phyloP scores from a whole-genome alignment of 768 basidiomycete species.

The Phaeotremella skinneri region DNA sequence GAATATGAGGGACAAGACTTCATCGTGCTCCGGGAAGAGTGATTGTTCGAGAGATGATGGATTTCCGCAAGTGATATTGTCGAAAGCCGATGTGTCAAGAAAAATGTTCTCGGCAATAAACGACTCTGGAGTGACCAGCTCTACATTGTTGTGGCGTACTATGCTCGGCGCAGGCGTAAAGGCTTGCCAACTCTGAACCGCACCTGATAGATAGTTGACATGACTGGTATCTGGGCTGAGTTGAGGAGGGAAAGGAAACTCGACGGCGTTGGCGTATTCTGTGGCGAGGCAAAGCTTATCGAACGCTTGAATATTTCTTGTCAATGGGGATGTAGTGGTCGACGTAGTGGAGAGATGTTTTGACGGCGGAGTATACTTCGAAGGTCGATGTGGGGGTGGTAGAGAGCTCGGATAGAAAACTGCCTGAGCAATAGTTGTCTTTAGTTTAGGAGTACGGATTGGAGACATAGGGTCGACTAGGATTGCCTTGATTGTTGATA shows the following conservation, averaged over 20 bases:
- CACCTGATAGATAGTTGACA: too few relatives aligned
- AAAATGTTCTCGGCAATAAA: too few relatives aligned
- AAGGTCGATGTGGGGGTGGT: constrained; percentile 16
- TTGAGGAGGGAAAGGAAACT: constrained; percentile 16
- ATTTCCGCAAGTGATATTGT: too few relatives aligned
- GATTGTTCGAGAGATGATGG: too few relatives aligned
- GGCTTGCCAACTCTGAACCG: background rate
- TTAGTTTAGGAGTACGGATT: constrained; percentile 10
- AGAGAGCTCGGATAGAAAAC: constrained; percentile 27
- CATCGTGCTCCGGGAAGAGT: too few relatives aligned
- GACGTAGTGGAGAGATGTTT: constrained; percentile 9
- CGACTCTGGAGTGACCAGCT: too few relatives aligned
- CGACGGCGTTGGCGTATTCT: constrained; percentile 9
- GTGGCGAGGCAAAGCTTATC: background rate
- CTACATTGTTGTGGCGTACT: too few relatives aligned
- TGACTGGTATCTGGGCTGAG: background rate
- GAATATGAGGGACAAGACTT: too few relatives aligned
- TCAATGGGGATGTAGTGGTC: constrained; percentile 8
- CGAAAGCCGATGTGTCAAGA: too few relatives aligned
- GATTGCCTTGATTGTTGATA: too few relatives aligned
- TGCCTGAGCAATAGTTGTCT: constrained; percentile 25
- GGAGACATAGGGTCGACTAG: constrained; percentile 25
- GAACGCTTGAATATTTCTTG: background rate
- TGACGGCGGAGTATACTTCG: constrained; percentile 9
- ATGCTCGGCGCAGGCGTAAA: background rate